Percentiles rank a stretch among this genome's conserved stretches.
These are phyloP conservation scores for Xerocomus minutiporus DNA, from an alignment of 1,284 basidiomycete genomes.

Conservation along the genomic window DNA sequence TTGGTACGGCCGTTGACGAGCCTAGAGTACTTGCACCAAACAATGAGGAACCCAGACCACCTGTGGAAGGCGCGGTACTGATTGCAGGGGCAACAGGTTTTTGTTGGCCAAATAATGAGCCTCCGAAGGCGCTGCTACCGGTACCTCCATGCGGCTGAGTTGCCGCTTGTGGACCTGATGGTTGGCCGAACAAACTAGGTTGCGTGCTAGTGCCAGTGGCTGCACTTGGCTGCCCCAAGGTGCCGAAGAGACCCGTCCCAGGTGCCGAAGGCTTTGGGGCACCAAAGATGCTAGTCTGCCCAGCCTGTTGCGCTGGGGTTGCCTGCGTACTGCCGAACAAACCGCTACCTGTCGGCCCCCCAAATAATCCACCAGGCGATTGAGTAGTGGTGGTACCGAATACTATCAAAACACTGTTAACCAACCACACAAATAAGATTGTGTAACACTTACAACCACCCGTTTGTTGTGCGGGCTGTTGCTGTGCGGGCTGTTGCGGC, in stretches of 20 bases:
- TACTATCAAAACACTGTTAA: constrained; percentile 19
- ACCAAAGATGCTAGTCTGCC: constrained; percentile 36
- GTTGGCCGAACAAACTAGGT: constrained; percentile 41
- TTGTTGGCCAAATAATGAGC: constrained; percentile 41
- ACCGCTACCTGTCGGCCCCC: constrained; percentile 26
- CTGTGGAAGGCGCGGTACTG: constrained; percentile 36
- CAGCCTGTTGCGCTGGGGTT: constrained; percentile 31
- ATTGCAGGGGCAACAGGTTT: constrained; percentile 37
- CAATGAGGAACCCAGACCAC: constrained; percentile 40
- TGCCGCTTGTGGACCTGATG: constrained; percentile 35
- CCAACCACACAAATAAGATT: not conserved
- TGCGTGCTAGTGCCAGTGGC: constrained; percentile 31
- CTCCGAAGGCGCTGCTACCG: constrained; percentile 31
- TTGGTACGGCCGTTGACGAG: constrained; percentile 37
- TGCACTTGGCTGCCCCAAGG: constrained; percentile 35
- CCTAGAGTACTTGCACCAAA: constrained; percentile 47
- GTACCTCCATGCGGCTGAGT: constrained; percentile 30
- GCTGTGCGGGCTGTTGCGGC: constrained; percentile 30
- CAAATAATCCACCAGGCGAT: constrained; percentile 33
- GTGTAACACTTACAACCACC: constrained; percentile 28
- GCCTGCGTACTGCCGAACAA: constrained; percentile 49
- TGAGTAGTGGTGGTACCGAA: constrained; percentile 24
- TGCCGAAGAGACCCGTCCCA: constrained; percentile 29
- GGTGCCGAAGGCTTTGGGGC: constrained; percentile 31
- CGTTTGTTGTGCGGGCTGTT: constrained; percentile 32